Base-by-base conservation (phyloP, 2,329 filamentous ascomycete genomes). In the Parafenestella ontariensis region DNA sequence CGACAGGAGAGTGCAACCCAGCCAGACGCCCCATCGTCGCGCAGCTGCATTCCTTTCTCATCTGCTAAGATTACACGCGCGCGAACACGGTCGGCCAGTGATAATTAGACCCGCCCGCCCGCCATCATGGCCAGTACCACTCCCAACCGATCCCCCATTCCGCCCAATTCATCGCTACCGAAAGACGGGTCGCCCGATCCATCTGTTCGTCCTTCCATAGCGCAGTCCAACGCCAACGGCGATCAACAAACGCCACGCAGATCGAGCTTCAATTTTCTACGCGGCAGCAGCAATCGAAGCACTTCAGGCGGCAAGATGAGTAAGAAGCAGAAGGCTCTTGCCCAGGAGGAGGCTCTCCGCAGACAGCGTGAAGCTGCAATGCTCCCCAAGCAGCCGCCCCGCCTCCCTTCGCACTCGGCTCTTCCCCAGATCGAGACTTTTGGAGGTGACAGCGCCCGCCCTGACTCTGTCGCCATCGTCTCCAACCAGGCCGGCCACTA, bases 381-480 rank as follows among this genome's bases (percentile, higher is more conserved):
- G 56, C 80, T 87, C 34, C 82, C 86, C 37, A 81, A 82, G 68
- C 80, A 82, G 45, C 85, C 87, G 52, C 88, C 88, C 53, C 83
- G 83, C 64, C 78, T 87, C 26, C 84, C 84, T 21, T 74, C 76
- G 23, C 76, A 77, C 64, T 72, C 72, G 76, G 66, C 79, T 70
- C 59, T 83, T 71, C 69, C 77, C 71, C 66, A 80, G 79, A 71
- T 87, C 52, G 80, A 83, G 61, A 81, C 80, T 15, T 87, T 87
- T 68, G 86, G 86, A 57, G 85, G 85, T 61, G 89, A 91, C 51
- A 78, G 85, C 46, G 81, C 74, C 43, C 77, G 87, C 57, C 83
- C 87, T 26, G 88, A 90, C 65, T 85, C 85, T 7, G 76, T 86
- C 54, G 83, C 85, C 63, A 85, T 85, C 68, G 77, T 85, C 62